Base-by-base conservation (phyloP, 2,329 filamentous ascomycete species). In the Beauveria sp. region DNA sequence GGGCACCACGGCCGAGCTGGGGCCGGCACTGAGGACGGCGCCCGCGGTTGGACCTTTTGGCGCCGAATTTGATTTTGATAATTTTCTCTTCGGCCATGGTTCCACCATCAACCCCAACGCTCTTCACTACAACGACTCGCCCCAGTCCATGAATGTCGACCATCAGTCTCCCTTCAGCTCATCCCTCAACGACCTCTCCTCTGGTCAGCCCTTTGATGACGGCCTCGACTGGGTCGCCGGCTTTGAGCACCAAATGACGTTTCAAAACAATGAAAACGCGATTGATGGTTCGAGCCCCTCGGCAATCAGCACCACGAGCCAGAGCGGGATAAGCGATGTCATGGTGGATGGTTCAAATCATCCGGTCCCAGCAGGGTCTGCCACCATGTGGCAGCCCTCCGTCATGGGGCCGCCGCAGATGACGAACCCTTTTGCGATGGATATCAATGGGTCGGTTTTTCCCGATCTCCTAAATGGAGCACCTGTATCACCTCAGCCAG, bases 261-360 rank as follows among this genome's bases (percentile, higher is more conserved):
- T 91, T 71, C 82, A 81, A 67, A 77, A 79, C 60, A 89, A 88
- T 68, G 92, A 96, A 67, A 88, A 87, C 66, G 91, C 90, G 30
- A 84, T 97, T 59, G 93, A 96, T 68, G 92, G 90, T 62, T 97
- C 94, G 12, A 97, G 94, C 16, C 94, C 94, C 18, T 97, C 94
- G 9, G 92, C 92, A 52, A 93, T 97, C 73, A 97, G 93, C 77
- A 96, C 91, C 48, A 91, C 90, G 62, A 97, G 92, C 75, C 92
- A 96, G 70, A 93, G 90, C 72, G 90, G 88, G 55, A 90, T 92
- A 73, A 96, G 91, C 74, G 94, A 97, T 71, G 86, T 92, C 63
- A 92, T 96, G 88, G 80, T 94, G 62, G 92, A 97, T 73, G 91
- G 90, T 63, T 85, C 84, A 43, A 88, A 87, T 72, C 85, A 87